Percentiles rank a stretch among this genome's conserved stretches.
Evolutionary conservation across 2,329 filamentous ascomycete species (phyloP).

Genomic region (Neofusicoccum sp.): DNA sequence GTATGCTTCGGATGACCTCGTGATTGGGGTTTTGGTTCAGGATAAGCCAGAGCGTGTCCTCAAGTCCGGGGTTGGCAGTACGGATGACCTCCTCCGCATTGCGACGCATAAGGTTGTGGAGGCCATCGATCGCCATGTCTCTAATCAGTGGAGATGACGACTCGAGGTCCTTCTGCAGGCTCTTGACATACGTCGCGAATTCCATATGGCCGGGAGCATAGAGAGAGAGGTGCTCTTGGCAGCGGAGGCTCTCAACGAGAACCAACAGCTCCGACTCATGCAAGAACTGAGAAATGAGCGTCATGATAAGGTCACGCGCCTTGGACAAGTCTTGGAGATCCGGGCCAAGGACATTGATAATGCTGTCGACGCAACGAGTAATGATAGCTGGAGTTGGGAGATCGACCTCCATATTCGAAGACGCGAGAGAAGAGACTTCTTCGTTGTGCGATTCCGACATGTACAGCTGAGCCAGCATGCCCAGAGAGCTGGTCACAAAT

Average conservation of each 20-base stretch:
- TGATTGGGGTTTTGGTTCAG: slow-evolving; percentile 76
- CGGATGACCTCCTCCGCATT: slow-evolving; percentile 79
- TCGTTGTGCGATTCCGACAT: slow-evolving; percentile 87
- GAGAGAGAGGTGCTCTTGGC: slow-evolving; percentile 85
- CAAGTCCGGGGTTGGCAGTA: slow-evolving; percentile 73
- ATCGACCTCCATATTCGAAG: slow-evolving; percentile 87
- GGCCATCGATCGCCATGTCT: slow-evolving; percentile 78
- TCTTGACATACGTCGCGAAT: slow-evolving; percentile 77
- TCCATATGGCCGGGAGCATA: slow-evolving; percentile 88
- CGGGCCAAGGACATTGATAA: slow-evolving; percentile 93
- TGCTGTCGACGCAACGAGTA: slow-evolving; percentile 85
- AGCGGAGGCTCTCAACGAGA: slow-evolving; percentile 74
- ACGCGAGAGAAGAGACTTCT: slow-evolving; percentile 74
- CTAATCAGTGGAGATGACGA: slow-evolving; percentile 68
- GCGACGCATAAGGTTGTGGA: slow-evolving; percentile 94
- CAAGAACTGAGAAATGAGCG: slow-evolving; percentile 78
- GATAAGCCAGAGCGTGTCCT: slow-evolving; percentile 88
- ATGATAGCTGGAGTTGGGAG: slow-evolving; percentile 79
- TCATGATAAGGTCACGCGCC: slow-evolving; percentile 87
- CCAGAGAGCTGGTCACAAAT: slow-evolving; percentile 85
- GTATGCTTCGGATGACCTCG: slow-evolving; percentile 78
- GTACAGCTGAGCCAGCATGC: slow-evolving; percentile 92
- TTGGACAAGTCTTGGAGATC: slow-evolving; percentile 92
- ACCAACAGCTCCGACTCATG: slow-evolving; percentile 69
- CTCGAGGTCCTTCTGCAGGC: slow-evolving; percentile 74